Base-by-base conservation (phyloP, 2,329 filamentous ascomycete species). In the Aureobasidium sp. region DNA sequence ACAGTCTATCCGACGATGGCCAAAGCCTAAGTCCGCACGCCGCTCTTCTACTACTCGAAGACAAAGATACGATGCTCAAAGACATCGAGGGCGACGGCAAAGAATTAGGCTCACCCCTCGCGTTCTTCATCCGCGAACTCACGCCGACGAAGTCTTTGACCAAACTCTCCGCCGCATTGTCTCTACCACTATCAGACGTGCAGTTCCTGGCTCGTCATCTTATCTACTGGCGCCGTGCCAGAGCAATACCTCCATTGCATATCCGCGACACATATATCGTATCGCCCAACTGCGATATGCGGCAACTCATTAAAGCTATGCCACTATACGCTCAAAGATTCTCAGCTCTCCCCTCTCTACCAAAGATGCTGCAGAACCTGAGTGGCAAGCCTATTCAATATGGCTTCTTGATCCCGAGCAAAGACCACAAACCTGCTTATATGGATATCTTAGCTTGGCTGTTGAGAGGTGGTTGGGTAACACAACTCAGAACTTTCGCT, bases 381-480 rank as follows among this genome's bases (percentile, higher is more conserved):
- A 96, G 93, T 45, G 90, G 91, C 7, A 90, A 90, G 4, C 95
- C 96, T 2, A 89, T 93, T 36, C 90, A 92, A 0, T 99, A 95
- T 81, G 93, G 94, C 72, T 86, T 86, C 63, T 91, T 97, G 70
- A 94, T 95, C 51, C 95, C 95, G 0, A 94, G 90, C 74, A 94
- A 95, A 76, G 92, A 93, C 73, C 94, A 98, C 75, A 92, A 95
- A 50, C 90, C 91, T 9, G 90, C 91, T 2, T 99, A 98, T 77
- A 91, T 98, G 78, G 88, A 93, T 40, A 97, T 98, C 78, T 84
- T 99, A 31, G 94, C 94, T 27, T 99, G 95, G 94, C 87, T 99
- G 11, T 90, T 98, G 82, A 90, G 95, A 47, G 92, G 94, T 54
- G 94, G 94, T 18, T 97, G 96, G 93, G 95, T 98, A 1, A 97